These are phyloP conservation scores for Bipolaris victoriae DNA, from an alignment of 2,329 filamentous ascomycete species.

Conservation along the genomic window DNA sequence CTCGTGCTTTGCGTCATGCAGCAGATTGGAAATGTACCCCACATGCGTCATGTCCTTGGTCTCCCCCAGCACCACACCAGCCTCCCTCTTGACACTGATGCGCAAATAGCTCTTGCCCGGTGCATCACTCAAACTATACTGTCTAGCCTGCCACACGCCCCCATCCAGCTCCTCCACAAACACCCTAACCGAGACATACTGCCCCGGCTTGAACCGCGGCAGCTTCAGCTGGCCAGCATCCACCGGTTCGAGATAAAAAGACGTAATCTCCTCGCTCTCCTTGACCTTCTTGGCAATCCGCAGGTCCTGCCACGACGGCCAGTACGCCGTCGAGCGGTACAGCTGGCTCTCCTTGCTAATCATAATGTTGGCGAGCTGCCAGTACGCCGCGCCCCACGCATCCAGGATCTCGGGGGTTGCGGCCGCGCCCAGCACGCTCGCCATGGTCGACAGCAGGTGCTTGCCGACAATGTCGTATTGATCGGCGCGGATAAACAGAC, in stretches of 20 bases:
- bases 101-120: slow-evolving; percentile 68
- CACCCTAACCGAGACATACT: slow-evolving; percentile 71
- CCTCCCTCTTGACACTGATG: slow-evolving; percentile 73
- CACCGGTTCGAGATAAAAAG: slow-evolving; percentile 71
- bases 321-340: slow-evolving; percentile 66
- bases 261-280: slow-evolving; percentile 72
- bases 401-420: slow-evolving; percentile 69
- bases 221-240: slow-evolving; percentile 65
- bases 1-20: slow-evolving; percentile 66
- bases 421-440: slow-evolving; percentile 67
- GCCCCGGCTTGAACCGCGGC: slow-evolving; percentile 70
- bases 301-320: slow-evolving; percentile 73
- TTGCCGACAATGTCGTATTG: slow-evolving; percentile 75
- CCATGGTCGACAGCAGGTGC: slow-evolving; percentile 71
- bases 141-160: slow-evolving; percentile 69
- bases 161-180: slow-evolving; percentile 56
- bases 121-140: slow-evolving; percentile 75
- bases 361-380: slow-evolving; percentile 74
- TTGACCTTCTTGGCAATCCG: slow-evolving; percentile 67
- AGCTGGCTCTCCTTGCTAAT: slow-evolving; percentile 69
- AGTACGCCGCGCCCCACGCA: slow-evolving; percentile 75
- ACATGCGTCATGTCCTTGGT: slow-evolving; percentile 59
- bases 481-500: slow-evolving; percentile 69
- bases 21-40: slow-evolving; percentile 71
- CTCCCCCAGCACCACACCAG: slow-evolving; percentile 58